These are phyloP conservation scores for Aristolochia californica DNA, from an alignment of 164 flowering plant species.

Conservation along the genomic window DNA sequence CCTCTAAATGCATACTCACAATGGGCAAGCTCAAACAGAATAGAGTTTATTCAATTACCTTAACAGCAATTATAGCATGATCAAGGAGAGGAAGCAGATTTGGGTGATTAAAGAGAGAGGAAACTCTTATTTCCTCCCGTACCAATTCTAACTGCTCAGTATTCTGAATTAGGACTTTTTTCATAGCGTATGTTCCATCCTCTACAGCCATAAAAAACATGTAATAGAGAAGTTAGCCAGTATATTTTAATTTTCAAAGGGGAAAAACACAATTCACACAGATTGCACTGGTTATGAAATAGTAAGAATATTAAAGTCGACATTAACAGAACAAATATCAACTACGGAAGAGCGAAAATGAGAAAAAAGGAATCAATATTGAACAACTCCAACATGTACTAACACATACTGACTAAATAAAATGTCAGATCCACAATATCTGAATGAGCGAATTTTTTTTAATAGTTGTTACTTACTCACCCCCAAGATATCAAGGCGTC, in stretches of 20 bases:
- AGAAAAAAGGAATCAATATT: too few relatives aligned
- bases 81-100: constrained; percentile 95
- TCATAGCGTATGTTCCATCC: constrained; percentile 93
- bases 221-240: not conserved
- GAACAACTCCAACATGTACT: too few relatives aligned
- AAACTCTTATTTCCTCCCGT: constrained; percentile 84
- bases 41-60: constrained; percentile 33
- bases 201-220: constrained; percentile 27
- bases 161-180: constrained; percentile 81
- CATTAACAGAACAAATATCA: too few relatives aligned
- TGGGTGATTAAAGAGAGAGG: constrained; percentile 74
- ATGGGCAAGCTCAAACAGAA: not conserved
- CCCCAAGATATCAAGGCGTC: too few relatives aligned
- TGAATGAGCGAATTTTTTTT: too few relatives aligned
- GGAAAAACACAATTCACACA: not conserved
- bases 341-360: too few relatives aligned
- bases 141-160: constrained; percentile 85
- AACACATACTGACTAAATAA: too few relatives aligned
- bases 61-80: constrained; percentile 85
- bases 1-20: not conserved
- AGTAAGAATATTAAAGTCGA: too few relatives aligned
- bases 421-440: too few relatives aligned
- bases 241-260: not conserved
- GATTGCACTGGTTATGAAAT: not conserved
- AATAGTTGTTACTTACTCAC: too few relatives aligned